A percentile compares a stretch with the other conserved stretches of the same genome.
Conservation (phyloP, 805 yeast genomes). For the Spencermartinsiella europaea region DNA sequence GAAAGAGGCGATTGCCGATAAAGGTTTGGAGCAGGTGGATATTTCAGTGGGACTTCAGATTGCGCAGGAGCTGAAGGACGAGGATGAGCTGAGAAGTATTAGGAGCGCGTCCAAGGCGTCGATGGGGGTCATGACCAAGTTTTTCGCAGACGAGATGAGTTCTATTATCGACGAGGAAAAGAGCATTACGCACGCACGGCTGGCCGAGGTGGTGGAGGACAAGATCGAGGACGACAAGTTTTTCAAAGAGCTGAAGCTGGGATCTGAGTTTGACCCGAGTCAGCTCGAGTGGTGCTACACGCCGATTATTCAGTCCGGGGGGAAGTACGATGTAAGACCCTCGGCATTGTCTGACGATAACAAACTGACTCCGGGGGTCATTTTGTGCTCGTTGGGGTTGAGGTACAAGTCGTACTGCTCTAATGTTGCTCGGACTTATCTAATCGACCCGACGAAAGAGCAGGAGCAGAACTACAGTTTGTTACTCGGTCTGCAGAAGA, state of each 20-base stretch:
- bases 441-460: slow-evolving; percentile 80
- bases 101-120: slow-evolving; percentile 73
- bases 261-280: slow-evolving; percentile 67
- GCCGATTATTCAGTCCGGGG: slow-evolving; percentile 81
- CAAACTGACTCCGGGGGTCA: slow-evolving; percentile 68
- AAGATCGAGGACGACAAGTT: slow-evolving; percentile 77
- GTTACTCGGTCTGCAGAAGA: slow-evolving; percentile 61
- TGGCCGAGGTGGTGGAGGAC: slow-evolving; percentile 72
- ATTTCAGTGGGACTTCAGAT: slow-evolving; percentile 51
- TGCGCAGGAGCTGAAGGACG: slow-evolving; percentile 70
- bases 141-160: slow-evolving; percentile 83
- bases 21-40: slow-evolving; percentile 35
- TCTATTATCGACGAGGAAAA: slow-evolving; percentile 80
- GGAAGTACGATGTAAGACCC: slow-evolving; percentile 73
- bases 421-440: slow-evolving; percentile 77
- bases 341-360: slow-evolving; percentile 71
- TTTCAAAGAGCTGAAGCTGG: slow-evolving; percentile 52
- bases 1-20: slow-evolving; percentile 34
- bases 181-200: slow-evolving; percentile 63
- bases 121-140: slow-evolving; percentile 65
- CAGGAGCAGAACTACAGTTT: slow-evolving; percentile 78
- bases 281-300: slow-evolving; percentile 90
- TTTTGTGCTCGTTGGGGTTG: slow-evolving; percentile 76
- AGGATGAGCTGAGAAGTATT: slow-evolving; percentile 61
- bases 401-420: slow-evolving; percentile 88